phyloP scores from a whole-genome alignment of 2,329 filamentous ascomycete species.

The Dendryphion nanum region DNA sequence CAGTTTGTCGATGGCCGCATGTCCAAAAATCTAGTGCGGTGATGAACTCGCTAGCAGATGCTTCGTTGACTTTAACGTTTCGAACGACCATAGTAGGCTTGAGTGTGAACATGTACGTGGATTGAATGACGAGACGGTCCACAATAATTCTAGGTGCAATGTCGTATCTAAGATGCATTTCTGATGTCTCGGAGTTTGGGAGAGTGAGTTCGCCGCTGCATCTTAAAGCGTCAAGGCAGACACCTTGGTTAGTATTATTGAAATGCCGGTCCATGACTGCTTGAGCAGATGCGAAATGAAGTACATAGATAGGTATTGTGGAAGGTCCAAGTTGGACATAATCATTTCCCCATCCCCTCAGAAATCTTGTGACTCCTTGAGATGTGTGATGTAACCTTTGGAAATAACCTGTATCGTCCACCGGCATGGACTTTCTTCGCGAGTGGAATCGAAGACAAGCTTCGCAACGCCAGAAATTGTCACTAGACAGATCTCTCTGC shows the following conservation, averaged over 20 bases:
- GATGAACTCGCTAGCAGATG: constrained; percentile 4
- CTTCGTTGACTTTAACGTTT: neutral
- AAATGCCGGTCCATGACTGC: constrained; percentile 11
- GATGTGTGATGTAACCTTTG: neutral
- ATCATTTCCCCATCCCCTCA: too few relatives aligned
- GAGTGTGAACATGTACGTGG: constrained; percentile 7
- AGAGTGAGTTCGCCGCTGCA: constrained; percentile 6
- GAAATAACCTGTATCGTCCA: neutral
- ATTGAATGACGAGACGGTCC: constrained; percentile 9
- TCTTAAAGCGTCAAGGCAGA: constrained; percentile 8
- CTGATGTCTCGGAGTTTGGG: neutral
- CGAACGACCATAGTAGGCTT: constrained; percentile 5
- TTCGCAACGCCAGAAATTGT: constrained; percentile 8
- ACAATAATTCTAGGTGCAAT: constrained; percentile 10
- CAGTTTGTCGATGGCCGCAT: constrained; percentile 3
- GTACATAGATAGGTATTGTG: constrained; percentile 5
- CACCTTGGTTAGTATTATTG: neutral
- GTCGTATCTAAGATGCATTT: constrained; percentile 7
- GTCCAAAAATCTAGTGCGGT: constrained; percentile 2
- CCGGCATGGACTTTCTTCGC: neutral
- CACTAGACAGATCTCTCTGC: constrained; percentile 4
- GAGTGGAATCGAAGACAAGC: constrained; percentile 6
- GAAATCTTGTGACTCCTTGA: neutral
- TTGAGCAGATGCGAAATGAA: constrained; percentile 5
- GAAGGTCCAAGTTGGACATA: too few relatives aligned